Conservation (phyloP, 768 basidiomycete genomes). For the Russula abietina region DNA sequence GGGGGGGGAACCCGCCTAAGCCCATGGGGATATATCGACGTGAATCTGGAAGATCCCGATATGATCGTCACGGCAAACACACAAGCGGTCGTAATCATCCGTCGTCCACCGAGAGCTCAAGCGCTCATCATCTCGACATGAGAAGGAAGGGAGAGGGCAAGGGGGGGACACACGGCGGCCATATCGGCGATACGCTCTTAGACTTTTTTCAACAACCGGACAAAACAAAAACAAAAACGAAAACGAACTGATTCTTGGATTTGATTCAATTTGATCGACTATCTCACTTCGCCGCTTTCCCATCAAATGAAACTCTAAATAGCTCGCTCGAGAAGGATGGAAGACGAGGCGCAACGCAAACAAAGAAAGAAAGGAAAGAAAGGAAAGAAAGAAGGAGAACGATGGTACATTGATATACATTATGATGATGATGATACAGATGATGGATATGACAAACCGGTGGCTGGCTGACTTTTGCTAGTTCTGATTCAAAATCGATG, state of each 20-base stretch:
- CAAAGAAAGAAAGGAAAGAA: not conserved
- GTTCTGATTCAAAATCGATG: not conserved
- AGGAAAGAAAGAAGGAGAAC: not conserved
- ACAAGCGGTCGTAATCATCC: not conserved
- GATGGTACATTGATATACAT: too few relatives aligned
- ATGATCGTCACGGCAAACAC: not conserved
- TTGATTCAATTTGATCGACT: conserved; percentile 10
- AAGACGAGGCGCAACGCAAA: not conserved
- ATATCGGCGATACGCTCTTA: conserved; percentile 7
- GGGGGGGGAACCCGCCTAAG: not conserved
- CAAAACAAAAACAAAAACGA: too few relatives aligned
- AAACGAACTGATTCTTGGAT: not conserved
- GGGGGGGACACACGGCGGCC: not conserved
- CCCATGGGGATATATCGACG: conserved; percentile 10
- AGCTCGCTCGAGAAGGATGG: conserved; percentile 1
- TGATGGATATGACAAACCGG: not conserved
- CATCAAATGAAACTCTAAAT: conserved; percentile 9
- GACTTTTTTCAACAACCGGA: not conserved
- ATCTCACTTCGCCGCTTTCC: not conserved
- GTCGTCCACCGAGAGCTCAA: not conserved
- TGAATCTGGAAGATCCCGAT: conserved; percentile 1
- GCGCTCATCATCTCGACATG: not conserved
- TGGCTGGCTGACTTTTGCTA: not conserved
- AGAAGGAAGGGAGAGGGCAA: not conserved
- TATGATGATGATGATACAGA: too few relatives aligned